These are phyloP conservation scores for Heteromeles arbutifolia DNA, from an alignment of 306 rosid genomes.

Conservation along the genomic window DNA sequence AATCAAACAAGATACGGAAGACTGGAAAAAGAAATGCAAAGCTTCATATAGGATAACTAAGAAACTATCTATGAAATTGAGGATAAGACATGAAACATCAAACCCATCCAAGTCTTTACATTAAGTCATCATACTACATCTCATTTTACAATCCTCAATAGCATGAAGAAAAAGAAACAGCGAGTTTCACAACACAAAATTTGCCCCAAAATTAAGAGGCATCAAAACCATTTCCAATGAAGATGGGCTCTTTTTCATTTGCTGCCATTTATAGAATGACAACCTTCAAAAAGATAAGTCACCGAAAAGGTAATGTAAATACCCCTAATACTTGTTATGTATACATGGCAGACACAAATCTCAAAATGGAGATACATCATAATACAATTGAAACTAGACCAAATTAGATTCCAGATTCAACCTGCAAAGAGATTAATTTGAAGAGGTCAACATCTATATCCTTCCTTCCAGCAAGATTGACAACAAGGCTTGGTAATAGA, in stretches of 20 bases:
- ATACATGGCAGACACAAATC: not conserved
- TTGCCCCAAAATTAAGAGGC: not conserved
- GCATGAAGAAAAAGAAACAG: not conserved
- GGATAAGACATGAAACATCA: not conserved
- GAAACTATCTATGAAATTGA: not conserved
- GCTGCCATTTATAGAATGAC: not conserved
- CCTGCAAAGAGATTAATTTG: slow-evolving; percentile 61
- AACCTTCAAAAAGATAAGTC: not conserved
- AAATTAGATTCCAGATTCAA: slow-evolving; percentile 20
- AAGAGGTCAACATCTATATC: slow-evolving; percentile 61
- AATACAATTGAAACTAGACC: not conserved
- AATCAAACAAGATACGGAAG: not conserved
- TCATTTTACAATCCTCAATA: not conserved
- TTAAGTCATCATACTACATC: not conserved
- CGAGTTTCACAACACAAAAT: not conserved
- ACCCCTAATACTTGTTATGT: not conserved
- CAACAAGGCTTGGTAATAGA: slow-evolving; percentile 65
- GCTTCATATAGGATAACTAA: not conserved
- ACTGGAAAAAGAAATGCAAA: not conserved
- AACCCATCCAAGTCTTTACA: not conserved
- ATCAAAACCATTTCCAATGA: not conserved
- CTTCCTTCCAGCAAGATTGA: slow-evolving; percentile 72
- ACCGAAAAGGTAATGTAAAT: too few species aligned
- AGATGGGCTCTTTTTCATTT: not conserved
- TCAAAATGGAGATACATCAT: not conserved